Conservation (phyloP, 805 yeast genomes). For the Isabelozyma pseudorhagii region DNA sequence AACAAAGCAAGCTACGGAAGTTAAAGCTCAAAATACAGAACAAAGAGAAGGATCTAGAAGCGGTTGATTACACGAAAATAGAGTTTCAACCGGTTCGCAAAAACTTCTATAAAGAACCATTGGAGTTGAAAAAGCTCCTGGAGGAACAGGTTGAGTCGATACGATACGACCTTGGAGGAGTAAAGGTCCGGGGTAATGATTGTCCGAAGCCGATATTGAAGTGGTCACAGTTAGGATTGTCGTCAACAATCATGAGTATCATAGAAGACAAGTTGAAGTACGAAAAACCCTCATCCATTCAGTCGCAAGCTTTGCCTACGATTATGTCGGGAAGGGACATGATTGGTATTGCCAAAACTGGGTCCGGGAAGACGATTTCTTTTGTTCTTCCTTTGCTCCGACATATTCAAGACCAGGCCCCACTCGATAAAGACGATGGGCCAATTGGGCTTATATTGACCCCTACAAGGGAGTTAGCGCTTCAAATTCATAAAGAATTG, state of each 20-base stretch:
- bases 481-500: slow-evolving; percentile 74
- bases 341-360: slow-evolving; percentile 93
- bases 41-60: slow-evolving; percentile 49
- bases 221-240: slow-evolving; percentile 83
- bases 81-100: slow-evolving; percentile 56
- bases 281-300: slow-evolving; percentile 77
- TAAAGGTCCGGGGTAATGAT: slow-evolving; percentile 57
- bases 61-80: slow-evolving; percentile 43
- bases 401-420: slow-evolving; percentile 74
- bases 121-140: slow-evolving; percentile 46
- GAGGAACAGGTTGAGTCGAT: slow-evolving; percentile 55
- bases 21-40: slow-evolving; percentile 40
- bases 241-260: slow-evolving; percentile 52
- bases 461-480: slow-evolving; percentile 90
- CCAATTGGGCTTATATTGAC: slow-evolving; percentile 80
- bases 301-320: slow-evolving; percentile 86
- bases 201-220: slow-evolving; percentile 64
- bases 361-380: slow-evolving; percentile 93
- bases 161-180: slow-evolving; percentile 56
- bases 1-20: slow-evolving; percentile 30
- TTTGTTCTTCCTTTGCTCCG: slow-evolving; percentile 81
- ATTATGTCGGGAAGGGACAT: slow-evolving; percentile 88
- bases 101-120: slow-evolving; percentile 60
- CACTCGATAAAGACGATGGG: slow-evolving; percentile 49
- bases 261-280: slow-evolving; percentile 52